phyloP scores from a whole-genome alignment of 75 land plant genomes.

The Larix kaempferi region DNA sequence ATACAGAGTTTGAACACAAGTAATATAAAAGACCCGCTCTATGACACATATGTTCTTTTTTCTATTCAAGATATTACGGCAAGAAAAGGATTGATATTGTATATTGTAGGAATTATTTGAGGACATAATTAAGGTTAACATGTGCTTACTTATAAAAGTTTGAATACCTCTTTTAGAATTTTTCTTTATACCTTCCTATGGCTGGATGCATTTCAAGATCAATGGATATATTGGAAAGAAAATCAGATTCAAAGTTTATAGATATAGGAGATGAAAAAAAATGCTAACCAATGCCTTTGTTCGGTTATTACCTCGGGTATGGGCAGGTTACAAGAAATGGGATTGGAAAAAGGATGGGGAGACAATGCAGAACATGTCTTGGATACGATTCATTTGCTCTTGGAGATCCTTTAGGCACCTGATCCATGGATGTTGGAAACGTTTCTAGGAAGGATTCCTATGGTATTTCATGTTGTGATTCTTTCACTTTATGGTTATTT shows the following conservation, averaged over 20 bases:
- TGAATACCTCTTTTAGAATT: background rate
- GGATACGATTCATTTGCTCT: constrained; percentile 59
- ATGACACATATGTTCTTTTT: background rate
- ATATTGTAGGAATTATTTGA: background rate
- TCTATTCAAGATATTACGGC: background rate
- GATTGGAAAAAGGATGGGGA: constrained; percentile 83
- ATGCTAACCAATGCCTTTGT: background rate
- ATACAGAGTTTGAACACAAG: constrained; percentile 68
- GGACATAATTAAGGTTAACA: background rate
- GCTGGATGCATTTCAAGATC: background rate
- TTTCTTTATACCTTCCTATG: background rate
- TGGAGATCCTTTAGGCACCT: constrained; percentile 73
- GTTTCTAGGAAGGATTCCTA: constrained; percentile 66
- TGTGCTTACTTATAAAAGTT: background rate
- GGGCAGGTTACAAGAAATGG: constrained; percentile 64
- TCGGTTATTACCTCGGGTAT: background rate
- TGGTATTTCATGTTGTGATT: constrained; percentile 79
- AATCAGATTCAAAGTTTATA: background rate
- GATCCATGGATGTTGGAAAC: constrained; percentile 60
- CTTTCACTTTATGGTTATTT: constrained; percentile 81
- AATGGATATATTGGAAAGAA: background rate
- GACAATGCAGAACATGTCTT: constrained; percentile 48
- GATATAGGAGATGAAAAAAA: background rate
- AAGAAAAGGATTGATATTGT: background rate
- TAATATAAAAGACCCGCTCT: constrained; percentile 11